These are phyloP conservation scores for Rhizoctonia solani DNA, from an alignment of 1,284 basidiomycete genomes.

Conservation along the genomic window DNA sequence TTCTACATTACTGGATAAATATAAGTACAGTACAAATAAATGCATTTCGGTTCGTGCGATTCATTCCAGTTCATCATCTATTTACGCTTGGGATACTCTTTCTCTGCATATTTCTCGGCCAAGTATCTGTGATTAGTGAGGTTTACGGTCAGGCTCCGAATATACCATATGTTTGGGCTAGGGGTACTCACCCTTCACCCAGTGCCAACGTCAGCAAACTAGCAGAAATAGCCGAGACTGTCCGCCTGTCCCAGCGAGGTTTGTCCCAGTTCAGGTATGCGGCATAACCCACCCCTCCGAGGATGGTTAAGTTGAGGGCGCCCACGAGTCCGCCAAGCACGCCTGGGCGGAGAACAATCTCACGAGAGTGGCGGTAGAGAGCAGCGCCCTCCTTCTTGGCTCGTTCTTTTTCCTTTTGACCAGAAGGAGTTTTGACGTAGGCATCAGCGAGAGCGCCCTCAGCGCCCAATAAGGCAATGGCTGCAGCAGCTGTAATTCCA, in stretches of 20 bases:
- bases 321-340: slow-evolving; percentile 73
- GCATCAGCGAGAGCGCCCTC: slow-evolving; percentile 69
- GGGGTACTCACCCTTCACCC: slow-evolving; percentile 64
- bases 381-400: slow-evolving; percentile 66
- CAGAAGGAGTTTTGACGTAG: slow-evolving; percentile 63
- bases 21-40: neutral
- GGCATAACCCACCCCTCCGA: slow-evolving; percentile 70
- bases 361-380: slow-evolving; percentile 61
- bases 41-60: neutral
- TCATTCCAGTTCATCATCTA: neutral
- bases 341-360: slow-evolving; percentile 67
- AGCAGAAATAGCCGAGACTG: slow-evolving; percentile 64
- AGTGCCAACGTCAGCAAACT: slow-evolving; percentile 69
- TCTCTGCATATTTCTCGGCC: slow-evolving; percentile 35
- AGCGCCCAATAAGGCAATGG: slow-evolving; percentile 59
- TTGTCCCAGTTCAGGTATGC: slow-evolving; percentile 71
- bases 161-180: neutral
- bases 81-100: slow-evolving; percentile 37
- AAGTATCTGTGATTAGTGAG: slow-evolving; percentile 27
- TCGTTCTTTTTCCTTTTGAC: slow-evolving; percentile 59
- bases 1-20: neutral
- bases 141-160: neutral
- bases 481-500: slow-evolving; percentile 57
- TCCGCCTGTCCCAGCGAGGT: slow-evolving; percentile 69
- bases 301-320: slow-evolving; percentile 65